Evolutionary conservation across 129 eudicot genomes (phyloP), one percentile per base, ranked within the genome.

Genomic region (Mikania micrantha): DNA sequence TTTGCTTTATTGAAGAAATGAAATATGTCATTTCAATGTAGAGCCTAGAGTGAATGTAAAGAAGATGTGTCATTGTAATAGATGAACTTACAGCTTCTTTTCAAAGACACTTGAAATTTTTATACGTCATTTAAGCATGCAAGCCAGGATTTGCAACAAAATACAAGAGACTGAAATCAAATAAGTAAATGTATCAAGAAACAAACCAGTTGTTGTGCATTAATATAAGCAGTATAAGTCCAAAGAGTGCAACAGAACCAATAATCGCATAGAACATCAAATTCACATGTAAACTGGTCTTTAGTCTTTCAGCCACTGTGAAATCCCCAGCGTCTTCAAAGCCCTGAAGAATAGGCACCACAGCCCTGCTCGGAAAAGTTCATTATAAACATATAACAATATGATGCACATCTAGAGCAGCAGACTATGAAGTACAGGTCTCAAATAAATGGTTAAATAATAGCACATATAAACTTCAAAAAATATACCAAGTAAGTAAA

Each of bases 291-390:
- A 85, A 67, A 66, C 98, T 92, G 58, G 96, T 88, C 78, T 82
- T 88, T 69, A 92, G 73, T 84, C 96, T 78, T 80, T 88, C 96
- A 16, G 79, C 58, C 40, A 92, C 69, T 16, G 95, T 85, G 77
- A 92, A 92, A 75, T 92, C 98, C 67, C 98, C 98, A 11, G 98
- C 96, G 82, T 92, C 98, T 92, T 92, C 96, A 75, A 84, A 92
- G 82, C 96, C 96, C 95, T 92, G 96, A 84, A 92, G 72, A 72
- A 88, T 82, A 83, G 98, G 98, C 74, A 86, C 98, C 87, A 92
- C 91, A 62, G 82, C 87, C 98, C 98, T 92, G 95, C 80, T 83
- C 78, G 84, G 84, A 83, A 61, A 77, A 53, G 36, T 71, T 75
- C 62, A 67, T 71, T 45, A 78, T 29, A 73, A 67, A 70, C 32